Conservation (phyloP, 2,329 filamentous ascomycete species). For the Chaetomium olivaceum region DNA sequence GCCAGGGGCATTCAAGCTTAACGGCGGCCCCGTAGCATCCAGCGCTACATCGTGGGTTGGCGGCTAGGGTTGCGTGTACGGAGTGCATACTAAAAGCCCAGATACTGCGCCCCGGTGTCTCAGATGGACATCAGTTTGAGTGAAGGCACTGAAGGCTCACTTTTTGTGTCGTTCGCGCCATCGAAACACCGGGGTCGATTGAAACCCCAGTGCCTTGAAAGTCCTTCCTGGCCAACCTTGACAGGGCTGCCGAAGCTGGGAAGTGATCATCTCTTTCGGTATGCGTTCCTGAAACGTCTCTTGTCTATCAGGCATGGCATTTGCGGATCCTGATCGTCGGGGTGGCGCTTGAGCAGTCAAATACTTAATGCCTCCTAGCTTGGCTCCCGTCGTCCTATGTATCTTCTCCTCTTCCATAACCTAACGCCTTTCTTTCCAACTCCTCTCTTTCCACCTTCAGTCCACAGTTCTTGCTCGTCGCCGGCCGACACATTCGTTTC, state of each 20-base stretch:
- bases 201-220: neutral
- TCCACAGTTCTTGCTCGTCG: conserved; percentile 45
- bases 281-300: conserved; percentile 30
- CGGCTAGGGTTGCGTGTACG: neutral
- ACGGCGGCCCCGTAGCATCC: conserved; percentile 5
- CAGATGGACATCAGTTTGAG: neutral
- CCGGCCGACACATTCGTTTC: conserved; percentile 50
- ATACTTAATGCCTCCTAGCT: conserved; percentile 30
- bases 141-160: neutral
- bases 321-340: conserved; percentile 29
- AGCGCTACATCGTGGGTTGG: neutral
- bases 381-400: conserved; percentile 3
- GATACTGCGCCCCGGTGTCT: neutral
- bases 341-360: conserved; percentile 32
- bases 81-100: neutral
- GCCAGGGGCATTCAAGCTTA: conserved; percentile 3
- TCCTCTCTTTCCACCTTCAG: conserved; percentile 23
- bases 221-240: neutral
- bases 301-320: conserved; percentile 30
- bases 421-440: conserved; percentile 18
- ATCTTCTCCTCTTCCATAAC: conserved; percentile 22
- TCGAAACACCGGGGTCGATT: neutral
- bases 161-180: neutral
- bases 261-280: conserved; percentile 21
- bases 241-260: conserved; percentile 6